Evolutionary conservation across 176 grass and related monocot species (phyloP).

Genomic region (Urochloa ruziziensis): DNA sequence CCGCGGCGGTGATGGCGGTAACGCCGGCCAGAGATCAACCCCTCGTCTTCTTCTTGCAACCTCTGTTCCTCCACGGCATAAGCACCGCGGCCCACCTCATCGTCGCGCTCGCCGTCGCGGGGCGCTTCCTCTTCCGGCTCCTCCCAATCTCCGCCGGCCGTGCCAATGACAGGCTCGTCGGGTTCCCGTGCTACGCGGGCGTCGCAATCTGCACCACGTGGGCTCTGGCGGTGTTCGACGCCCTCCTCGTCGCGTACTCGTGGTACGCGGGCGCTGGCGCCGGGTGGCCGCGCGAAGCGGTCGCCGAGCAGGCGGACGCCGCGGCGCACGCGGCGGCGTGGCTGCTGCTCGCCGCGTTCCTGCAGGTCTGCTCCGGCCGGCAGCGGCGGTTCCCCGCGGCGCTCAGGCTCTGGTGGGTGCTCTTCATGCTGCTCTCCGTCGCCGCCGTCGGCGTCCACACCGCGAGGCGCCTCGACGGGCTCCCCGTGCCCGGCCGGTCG

Average conservation of each 20-base stretch:
- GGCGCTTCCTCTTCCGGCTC: background rate
- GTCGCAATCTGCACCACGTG: conserved; percentile 30
- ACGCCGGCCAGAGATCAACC: background rate
- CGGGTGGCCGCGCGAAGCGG: conserved; percentile 33
- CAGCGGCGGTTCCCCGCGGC: conserved; percentile 29
- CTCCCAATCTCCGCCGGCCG: background rate
- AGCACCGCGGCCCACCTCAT: conserved; percentile 23
- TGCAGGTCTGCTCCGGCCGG: conserved; percentile 37
- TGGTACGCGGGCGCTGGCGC: conserved; percentile 10
- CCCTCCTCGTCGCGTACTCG: conserved; percentile 26
- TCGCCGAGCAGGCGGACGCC: conserved; percentile 29
- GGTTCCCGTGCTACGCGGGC: conserved; percentile 28
- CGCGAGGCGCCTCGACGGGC: background rate
- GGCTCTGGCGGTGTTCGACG: conserved; percentile 20
- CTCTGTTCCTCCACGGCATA: conserved; percentile 16
- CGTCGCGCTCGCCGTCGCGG: conserved; percentile 30
- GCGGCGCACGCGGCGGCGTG: conserved; percentile 45
- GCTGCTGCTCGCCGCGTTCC: conserved; percentile 56
- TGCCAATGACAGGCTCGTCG: background rate
- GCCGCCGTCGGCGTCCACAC: conserved; percentile 29
- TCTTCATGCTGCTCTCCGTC: conserved; percentile 57
- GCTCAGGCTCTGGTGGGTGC: conserved; percentile 60
- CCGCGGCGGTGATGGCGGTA: conserved; percentile 3
- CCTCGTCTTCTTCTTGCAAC: background rate
- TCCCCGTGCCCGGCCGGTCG: conserved; percentile 15